Conservation (phyloP, 345 rosid species). For the Dimocarpus longan region DNA sequence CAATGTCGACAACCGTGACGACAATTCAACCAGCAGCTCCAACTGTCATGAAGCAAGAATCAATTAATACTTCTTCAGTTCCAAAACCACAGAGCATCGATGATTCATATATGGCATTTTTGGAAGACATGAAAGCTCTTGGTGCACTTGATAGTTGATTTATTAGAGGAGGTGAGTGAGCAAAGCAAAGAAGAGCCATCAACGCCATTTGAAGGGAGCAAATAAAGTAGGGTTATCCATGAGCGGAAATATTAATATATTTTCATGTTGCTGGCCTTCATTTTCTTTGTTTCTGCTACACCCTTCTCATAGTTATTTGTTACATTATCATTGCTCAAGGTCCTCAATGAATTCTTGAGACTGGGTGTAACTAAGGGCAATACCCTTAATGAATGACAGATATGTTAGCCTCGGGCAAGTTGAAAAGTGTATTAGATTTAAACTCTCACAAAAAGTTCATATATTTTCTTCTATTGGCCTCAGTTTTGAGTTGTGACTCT, state of each 20-base stretch:
- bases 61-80: constrained; percentile 42
- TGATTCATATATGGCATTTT: constrained; percentile 82
- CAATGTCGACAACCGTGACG: constrained; percentile 28
- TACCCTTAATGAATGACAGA: not conserved
- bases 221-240: not conserved
- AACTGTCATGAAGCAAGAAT: constrained; percentile 48
- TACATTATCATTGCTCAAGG: not conserved
- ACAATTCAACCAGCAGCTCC: constrained; percentile 49
- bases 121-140: constrained; percentile 99
- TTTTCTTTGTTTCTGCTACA: not conserved
- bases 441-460: not conserved
- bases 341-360: not conserved
- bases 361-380: not conserved
- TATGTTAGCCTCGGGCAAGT: not conserved
- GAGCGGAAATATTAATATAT: not conserved
- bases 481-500: too few species aligned
- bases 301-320: not conserved
- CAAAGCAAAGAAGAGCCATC: constrained; percentile 1
- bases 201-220: not conserved
- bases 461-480: not conserved
- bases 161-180: not conserved
- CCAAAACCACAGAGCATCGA: constrained; percentile 78
- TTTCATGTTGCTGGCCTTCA: not conserved
- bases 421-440: constrained; percentile 11
- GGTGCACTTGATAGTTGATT: constrained; percentile 91